Evolutionary conservation across 768 basidiomycete species (phyloP), one percentile per base, ranked within the genome.

Genomic region (Pisolithus marmoratus): DNA sequence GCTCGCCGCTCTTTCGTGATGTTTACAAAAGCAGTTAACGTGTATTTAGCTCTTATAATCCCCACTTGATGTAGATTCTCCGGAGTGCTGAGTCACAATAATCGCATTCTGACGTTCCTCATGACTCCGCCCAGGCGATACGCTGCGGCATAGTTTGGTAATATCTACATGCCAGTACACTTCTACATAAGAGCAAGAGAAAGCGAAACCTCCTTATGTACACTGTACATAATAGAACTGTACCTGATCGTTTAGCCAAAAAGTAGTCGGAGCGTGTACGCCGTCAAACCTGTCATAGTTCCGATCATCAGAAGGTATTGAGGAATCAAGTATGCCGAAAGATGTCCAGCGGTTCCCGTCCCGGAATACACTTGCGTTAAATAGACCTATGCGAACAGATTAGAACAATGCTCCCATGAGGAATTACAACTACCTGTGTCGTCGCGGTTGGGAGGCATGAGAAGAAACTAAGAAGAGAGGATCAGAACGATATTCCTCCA

Each of bases 331-430:
- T 85, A 85, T 5, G 78, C 72, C 1, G 82, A 72, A 4, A 86
- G 65, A 57, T 84, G 77, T 45, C 83, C 81, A 5, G 83, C 81
- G 26, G 69, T 74, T 24, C 86, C 85, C 1, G 81, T 83, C 2
- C 79, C 82, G 43, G 82, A 84, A 59, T 83, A 80, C 8, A 83
- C 77, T 58, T 87, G 83, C 1, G 83, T 85, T 36, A 86, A 65
- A 51, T 76, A 77, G 0, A 85, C 83, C 77, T 85, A 24, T 3
- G 38, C 47, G 17, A 47, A 22, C 40, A 15, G 23, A 55, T 3
- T 37, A 24, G 31, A 50, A 54, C 27, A 46, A 20, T 49, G 26
- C 19, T 44, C 5, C 8, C 27, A 42, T 7, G 24, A 24, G 45
- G 7, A 22, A 41, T 4, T 34, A 29, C n/a, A 48, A 53, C 41